Base-by-base conservation (phyloP, 495 filamentous ascomycete genomes). In the Penicillium crystallinum region DNA sequence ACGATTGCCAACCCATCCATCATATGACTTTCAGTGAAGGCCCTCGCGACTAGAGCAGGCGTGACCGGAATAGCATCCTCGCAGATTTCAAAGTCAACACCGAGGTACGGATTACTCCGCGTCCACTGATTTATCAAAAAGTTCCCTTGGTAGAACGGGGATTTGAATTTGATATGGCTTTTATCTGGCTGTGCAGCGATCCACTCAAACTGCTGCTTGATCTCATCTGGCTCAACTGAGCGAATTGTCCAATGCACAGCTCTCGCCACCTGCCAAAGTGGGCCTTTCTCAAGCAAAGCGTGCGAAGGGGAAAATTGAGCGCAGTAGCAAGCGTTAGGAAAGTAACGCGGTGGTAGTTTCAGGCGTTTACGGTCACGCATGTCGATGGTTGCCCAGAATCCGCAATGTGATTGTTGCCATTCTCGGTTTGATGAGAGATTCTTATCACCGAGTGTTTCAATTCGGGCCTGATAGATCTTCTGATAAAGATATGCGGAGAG, bases 281-380 rank as follows among this genome's bases (percentile, higher is more conserved):
- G 8, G 15, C 34, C 33, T 8, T 8, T 29, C 8, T 18, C 17
- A 10, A 37, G 46, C 10, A 27, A 3, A 4, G 12, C 22, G 15
- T 37, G 22, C 2, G 46, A 48, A 5, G 46, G 2, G 11, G 14
- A 27, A 14, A n/a, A 6, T 2, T 9, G 17, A 5, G 14, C 11
- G n/a, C 46, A 48, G 23, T 53, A 29, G 19, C 27, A 33, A n/a
- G 50, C 50, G 6, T 53, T 53, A 2, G 50, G 40, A n/a, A 53
- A 46, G 22, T 53, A 53, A 10, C 33, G 25, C 10, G 30, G 12
- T 2, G 50, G 33, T 10, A 53, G 21, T 3, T 39, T 38, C 17
- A 53, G 42, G 6, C 50, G 50, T 9, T 12, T 17, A 0, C 22
- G 23, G 15, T 29, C 31, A n/a, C 50, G 50, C 40, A 53, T 46